Percentiles rank a stretch among this genome's conserved stretches.
Conservation (phyloP, 768 basidiomycete genomes). For the Mycena capillaripes region DNA sequence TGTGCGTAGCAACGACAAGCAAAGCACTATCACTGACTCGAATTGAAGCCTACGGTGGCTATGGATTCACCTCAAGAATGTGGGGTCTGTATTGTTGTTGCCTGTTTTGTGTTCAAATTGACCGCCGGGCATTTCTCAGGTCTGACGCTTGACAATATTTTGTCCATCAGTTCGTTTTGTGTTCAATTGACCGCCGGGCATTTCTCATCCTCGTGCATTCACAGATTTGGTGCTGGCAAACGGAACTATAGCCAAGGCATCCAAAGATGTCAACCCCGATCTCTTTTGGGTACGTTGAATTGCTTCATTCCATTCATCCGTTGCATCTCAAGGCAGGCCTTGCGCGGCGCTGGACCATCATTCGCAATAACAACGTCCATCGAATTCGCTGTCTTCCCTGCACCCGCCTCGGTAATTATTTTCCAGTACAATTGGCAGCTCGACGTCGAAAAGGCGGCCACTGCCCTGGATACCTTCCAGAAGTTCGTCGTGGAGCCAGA, state of each 20-base stretch:
- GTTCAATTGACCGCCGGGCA: not conserved
- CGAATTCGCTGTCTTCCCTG: slow-evolving; percentile 51
- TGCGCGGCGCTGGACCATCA: slow-evolving; percentile 55
- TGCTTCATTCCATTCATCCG: not conserved
- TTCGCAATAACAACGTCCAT: slow-evolving; percentile 58
- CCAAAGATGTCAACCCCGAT: slow-evolving; percentile 54
- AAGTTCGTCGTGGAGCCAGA: slow-evolving; percentile 45
- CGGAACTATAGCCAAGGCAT: slow-evolving; percentile 53
- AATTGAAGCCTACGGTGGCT: slow-evolving; percentile 47
- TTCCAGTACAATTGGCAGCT: slow-evolving; percentile 56
- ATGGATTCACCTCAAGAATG: too few relatives aligned
- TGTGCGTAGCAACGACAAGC: slow-evolving; percentile 38
- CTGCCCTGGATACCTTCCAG: slow-evolving; percentile 51
- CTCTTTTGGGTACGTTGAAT: slow-evolving; percentile 62
- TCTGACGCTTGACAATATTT: slow-evolving; percentile 50
- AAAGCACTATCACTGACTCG: slow-evolving; percentile 33
- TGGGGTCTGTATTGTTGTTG: too few relatives aligned
- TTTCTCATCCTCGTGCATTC: not conserved
- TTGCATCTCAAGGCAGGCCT: slow-evolving; percentile 45
- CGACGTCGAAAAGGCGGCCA: slow-evolving; percentile 47
- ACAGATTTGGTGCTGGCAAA: slow-evolving; percentile 49
- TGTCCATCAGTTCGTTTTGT: slow-evolving; percentile 36
- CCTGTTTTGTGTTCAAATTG: too few relatives aligned
- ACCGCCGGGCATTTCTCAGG: too few relatives aligned
- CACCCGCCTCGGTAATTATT: slow-evolving; percentile 53